A percentile compares a stretch with the other conserved stretches of the same genome.
These are phyloP conservation scores for Atkinsonella hypoxylon DNA, from an alignment of 2,329 filamentous ascomycete species.

Conservation along the genomic window DNA sequence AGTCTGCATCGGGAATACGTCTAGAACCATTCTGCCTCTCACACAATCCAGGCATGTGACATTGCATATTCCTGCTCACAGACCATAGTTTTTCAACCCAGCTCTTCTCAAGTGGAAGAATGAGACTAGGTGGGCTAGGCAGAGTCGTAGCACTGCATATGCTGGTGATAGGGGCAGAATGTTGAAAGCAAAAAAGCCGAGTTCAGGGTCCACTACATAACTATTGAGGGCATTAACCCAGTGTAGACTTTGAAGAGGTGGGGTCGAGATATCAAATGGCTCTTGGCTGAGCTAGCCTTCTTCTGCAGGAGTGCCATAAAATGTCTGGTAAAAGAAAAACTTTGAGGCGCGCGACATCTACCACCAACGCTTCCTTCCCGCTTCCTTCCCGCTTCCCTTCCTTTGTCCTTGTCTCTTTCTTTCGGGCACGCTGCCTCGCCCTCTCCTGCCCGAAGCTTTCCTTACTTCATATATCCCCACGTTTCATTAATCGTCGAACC, in stretches of 20 bases:
- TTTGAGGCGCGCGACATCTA: conserved; percentile 1
- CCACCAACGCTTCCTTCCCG: background rate
- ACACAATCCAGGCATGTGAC: background rate
- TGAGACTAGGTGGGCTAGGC: background rate
- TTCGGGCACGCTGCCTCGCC: conserved; percentile 10
- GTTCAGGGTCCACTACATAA: background rate
- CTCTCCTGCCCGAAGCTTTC: background rate
- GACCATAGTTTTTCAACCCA: background rate
- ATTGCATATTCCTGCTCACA: background rate
- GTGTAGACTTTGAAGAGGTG: background rate
- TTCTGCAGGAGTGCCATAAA: too few relatives aligned
- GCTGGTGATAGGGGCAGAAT: background rate
- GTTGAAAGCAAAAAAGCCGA: background rate
- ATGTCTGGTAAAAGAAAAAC: too few relatives aligned
- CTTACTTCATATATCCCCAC: too few relatives aligned
- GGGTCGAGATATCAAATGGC: background rate
- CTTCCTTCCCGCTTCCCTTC: background rate
- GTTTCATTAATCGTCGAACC: too few relatives aligned
- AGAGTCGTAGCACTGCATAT: background rate
- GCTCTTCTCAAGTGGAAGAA: background rate
- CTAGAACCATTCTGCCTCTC: too few relatives aligned
- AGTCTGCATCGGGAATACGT: background rate
- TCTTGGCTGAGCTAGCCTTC: background rate
- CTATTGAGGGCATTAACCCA: background rate
- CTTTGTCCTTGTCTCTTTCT: conserved; percentile 6